These are phyloP conservation scores for Staphylotrichum longicolle DNA, from an alignment of 495 filamentous ascomycete genomes.

Conservation along the genomic window DNA sequence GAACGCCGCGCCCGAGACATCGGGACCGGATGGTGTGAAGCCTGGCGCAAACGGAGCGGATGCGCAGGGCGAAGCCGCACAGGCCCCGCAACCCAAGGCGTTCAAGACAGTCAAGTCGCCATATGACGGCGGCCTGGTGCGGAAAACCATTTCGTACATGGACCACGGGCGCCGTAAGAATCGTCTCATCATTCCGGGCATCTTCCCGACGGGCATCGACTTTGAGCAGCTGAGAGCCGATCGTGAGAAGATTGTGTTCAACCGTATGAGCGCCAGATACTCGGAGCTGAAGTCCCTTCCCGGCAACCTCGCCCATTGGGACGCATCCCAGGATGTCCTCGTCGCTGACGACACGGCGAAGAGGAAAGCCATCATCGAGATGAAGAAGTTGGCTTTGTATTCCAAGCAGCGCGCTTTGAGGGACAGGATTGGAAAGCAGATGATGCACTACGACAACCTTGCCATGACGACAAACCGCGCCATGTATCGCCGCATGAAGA, in stretches of 20 bases:
- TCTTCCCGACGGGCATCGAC: constrained; percentile 85
- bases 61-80: constrained; percentile 32
- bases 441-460: constrained; percentile 90
- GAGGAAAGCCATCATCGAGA: constrained; percentile 86
- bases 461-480: constrained; percentile 92
- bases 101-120: constrained; percentile 66
- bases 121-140: constrained; percentile 51
- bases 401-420: constrained; percentile 82
- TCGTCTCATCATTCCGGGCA: constrained; percentile 73
- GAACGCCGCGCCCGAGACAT: constrained; percentile 51
- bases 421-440: constrained; percentile 79
- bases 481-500: constrained; percentile 90
- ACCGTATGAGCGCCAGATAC: constrained; percentile 80
- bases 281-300: constrained; percentile 76
- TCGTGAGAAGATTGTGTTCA: constrained; percentile 82
- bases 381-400: constrained; percentile 78
- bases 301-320: constrained; percentile 80
- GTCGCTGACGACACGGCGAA: constrained; percentile 80
- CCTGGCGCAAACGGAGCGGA: constrained; percentile 28
- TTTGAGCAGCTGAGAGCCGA: constrained; percentile 79
- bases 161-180: constrained; percentile 70
- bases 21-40: constrained; percentile 52
- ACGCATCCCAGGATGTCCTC: constrained; percentile 68
- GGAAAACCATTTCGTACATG: constrained; percentile 67
- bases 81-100: constrained; percentile 35